Evolutionary conservation across 768 basidiomycete species (phyloP).

Genomic region (Calvatia gigantea): DNA sequence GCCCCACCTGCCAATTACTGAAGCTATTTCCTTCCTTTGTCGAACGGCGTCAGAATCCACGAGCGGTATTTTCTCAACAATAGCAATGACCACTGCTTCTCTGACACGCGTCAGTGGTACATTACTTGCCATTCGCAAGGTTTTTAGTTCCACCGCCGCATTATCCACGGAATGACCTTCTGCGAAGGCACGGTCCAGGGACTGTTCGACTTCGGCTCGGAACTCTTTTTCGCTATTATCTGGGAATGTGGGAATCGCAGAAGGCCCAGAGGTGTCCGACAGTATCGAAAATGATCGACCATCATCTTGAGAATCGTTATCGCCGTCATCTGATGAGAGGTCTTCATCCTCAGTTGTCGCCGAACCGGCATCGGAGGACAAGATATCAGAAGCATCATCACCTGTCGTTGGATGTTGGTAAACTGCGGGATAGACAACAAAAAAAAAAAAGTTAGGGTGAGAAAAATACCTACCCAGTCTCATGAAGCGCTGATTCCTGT

Average conservation of each 20-base stretch:
- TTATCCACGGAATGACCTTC: constrained; percentile 93
- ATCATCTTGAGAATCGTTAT: constrained; percentile 34
- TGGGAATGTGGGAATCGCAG: constrained; percentile 28
- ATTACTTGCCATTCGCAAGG: constrained; percentile 95
- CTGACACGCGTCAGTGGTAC: constrained; percentile 83
- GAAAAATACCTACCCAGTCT: constrained; percentile 54
- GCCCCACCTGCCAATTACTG: constrained; percentile 77
- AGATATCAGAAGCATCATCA: constrained; percentile 60
- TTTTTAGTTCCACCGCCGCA: constrained; percentile 91
- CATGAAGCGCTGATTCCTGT: constrained; percentile 67
- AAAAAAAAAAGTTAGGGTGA: not conserved
- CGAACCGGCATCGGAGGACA: constrained; percentile 56
- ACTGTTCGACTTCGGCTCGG: constrained; percentile 70
- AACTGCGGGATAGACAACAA: constrained; percentile 4
- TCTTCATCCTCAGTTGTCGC: constrained; percentile 51
- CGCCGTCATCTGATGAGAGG: constrained; percentile 37
- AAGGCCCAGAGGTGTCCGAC: constrained; percentile 44
- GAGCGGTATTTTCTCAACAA: constrained; percentile 70
- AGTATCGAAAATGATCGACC: constrained; percentile 37
- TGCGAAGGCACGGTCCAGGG: constrained; percentile 87
- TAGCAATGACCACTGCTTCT: constrained; percentile 82
- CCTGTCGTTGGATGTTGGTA: constrained; percentile 31
- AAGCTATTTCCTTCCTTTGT: constrained; percentile 64
- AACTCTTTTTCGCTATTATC: constrained; percentile 66
- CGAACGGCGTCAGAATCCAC: constrained; percentile 50